Conservation (phyloP, 345 rosid species). For the Camelina laxa region DNA sequence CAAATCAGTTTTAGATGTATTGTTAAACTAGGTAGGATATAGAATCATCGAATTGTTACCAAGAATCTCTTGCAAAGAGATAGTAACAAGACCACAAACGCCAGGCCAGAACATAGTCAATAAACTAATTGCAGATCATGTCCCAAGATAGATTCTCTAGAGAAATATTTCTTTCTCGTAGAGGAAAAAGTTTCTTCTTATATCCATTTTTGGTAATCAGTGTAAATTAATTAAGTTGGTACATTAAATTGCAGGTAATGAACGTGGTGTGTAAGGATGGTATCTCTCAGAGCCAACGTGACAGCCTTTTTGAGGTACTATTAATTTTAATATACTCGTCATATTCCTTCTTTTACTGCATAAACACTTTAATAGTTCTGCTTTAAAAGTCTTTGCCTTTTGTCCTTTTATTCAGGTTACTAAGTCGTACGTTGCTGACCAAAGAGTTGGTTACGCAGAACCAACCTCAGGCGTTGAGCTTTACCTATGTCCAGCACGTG, state of each 20-base stretch:
- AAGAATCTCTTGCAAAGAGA: conserved; percentile 16
- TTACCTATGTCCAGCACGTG: conserved; percentile 76
- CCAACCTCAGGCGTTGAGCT: conserved; percentile 83
- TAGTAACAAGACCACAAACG: conserved; percentile 29
- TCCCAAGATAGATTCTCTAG: conserved; percentile 20
- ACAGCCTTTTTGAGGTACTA: conserved; percentile 66
- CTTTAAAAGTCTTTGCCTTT: conserved; percentile 21
- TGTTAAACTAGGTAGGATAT: conserved; percentile 28
- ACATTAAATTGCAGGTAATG: conserved; percentile 60
- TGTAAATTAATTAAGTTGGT: neutral
- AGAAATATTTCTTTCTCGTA: neutral
- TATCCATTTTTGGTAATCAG: conserved; percentile 14
- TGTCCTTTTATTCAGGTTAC: conserved; percentile 54
- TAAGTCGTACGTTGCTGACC: conserved; percentile 71
- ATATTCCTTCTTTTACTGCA: neutral
- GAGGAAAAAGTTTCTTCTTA: neutral
- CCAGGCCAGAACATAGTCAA: neutral
- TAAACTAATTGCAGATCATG: conserved; percentile 10
- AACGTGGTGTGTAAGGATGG: conserved; percentile 74
- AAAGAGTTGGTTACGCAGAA: conserved; percentile 89
- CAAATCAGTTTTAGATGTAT: conserved; percentile 26
- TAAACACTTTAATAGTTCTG: conserved; percentile 4
- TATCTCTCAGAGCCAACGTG: conserved; percentile 58
- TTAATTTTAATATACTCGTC: neutral
- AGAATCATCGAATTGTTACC: conserved; percentile 8